Evolutionary conservation across 352 stramenopile species (phyloP).

Genomic region (Pythium coloratum): DNA sequence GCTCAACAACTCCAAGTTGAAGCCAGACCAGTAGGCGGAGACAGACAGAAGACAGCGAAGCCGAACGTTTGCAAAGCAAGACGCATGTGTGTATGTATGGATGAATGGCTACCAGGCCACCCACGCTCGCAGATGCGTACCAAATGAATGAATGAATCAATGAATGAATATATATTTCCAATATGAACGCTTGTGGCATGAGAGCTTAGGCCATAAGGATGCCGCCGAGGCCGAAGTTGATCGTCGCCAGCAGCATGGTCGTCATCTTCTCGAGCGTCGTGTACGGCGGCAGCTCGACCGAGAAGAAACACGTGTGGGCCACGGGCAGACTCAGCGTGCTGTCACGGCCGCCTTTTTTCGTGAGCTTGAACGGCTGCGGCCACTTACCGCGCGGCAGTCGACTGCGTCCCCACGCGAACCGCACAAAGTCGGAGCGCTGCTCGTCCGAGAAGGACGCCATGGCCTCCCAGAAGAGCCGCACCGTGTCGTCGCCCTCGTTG

Average conservation of each 20-base stretch:
- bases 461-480: constrained; percentile 90
- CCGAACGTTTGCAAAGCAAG: too few species aligned
- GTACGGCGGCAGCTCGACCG: constrained; percentile 93
- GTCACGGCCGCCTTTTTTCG: constrained; percentile 86
- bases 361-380: constrained; percentile 91
- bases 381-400: constrained; percentile 89
- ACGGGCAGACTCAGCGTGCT: constrained; percentile 84
- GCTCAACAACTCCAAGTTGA: constrained; percentile 25
- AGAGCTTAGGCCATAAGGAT: constrained; percentile 79
- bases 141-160: constrained; percentile 6
- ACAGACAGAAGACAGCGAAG: background rate
- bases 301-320: constrained; percentile 96
- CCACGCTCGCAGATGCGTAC: background rate
- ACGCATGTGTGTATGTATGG: too few species aligned
- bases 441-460: constrained; percentile 88
- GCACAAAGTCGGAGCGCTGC: constrained; percentile 89
- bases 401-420: constrained; percentile 94
- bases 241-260: constrained; percentile 91
- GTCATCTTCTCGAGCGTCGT: constrained; percentile 90
- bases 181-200: background rate
- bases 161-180: constrained; percentile 11
- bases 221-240: constrained; percentile 92
- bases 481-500: constrained; percentile 73
- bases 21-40: constrained; percentile 11
- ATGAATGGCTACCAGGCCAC: too few species aligned